A percentile compares a stretch with the other conserved stretches of the same genome.
Conservation (phyloP, 257 asterid species). For the Lycium ferocissimum region DNA sequence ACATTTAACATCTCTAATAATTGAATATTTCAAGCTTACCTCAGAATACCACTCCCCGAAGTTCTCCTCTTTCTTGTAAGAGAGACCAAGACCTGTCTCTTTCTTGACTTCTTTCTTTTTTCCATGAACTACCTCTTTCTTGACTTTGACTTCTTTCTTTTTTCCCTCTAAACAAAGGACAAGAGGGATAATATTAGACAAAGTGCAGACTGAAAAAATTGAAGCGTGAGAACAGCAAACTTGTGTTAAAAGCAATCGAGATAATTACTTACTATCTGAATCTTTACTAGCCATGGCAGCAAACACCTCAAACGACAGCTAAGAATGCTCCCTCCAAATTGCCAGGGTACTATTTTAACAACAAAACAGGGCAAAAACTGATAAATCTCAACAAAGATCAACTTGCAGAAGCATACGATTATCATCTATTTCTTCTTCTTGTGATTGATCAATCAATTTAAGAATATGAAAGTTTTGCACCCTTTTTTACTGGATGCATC, state of each 20-base stretch:
- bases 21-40: conserved; percentile 50
- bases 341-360: neutral
- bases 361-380: neutral
- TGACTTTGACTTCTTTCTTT: conserved; percentile 90
- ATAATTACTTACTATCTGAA: conserved; percentile 14
- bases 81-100: conserved; percentile 94
- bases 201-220: neutral
- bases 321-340: neutral
- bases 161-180: conserved; percentile 65
- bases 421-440: neutral
- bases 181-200: neutral
- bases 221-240: neutral
- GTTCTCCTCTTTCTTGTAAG: conserved; percentile 87
- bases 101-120: conserved; percentile 78
- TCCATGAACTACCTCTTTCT: conserved; percentile 92
- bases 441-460: neutral
- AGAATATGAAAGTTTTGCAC: neutral
- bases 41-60: conserved; percentile 99
- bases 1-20: neutral
- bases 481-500: neutral
- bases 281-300: conserved; percentile 32
- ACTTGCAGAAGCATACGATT: neutral
- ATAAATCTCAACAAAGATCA: neutral
- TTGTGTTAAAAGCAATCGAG: neutral
- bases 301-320: conserved; percentile 24